phyloP scores from a whole-genome alignment of 2,329 filamentous ascomycete genomes.

The Fusarium euwallaceae region DNA sequence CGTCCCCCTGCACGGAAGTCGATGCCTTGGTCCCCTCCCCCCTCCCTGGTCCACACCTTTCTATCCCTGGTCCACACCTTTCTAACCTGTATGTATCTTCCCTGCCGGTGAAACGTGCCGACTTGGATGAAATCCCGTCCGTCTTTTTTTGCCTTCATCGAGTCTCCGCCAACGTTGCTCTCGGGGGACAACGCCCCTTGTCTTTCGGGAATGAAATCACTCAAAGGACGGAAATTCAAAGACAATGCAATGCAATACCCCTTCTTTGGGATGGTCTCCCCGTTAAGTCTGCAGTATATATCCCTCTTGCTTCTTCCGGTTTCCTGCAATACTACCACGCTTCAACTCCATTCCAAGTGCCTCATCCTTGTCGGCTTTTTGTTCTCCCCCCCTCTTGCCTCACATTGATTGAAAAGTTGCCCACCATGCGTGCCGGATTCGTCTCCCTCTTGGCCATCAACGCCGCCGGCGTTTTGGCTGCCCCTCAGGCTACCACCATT shows the following conservation, averaged over 20 bases:
- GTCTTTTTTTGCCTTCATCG: neutral
- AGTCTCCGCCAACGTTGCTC: slow-evolving; percentile 2
- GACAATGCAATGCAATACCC: neutral
- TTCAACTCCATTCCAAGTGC: slow-evolving; percentile 8
- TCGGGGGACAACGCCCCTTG: neutral
- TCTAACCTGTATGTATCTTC: neutral
- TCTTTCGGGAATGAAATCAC: neutral
- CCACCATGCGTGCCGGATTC: slow-evolving; percentile 39
- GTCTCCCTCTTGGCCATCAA: slow-evolving; percentile 41
- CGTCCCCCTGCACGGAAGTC: neutral
- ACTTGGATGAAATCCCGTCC: neutral
- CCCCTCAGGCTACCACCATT: slow-evolving; percentile 30
- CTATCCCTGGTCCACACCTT: neutral
- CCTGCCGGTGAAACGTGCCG: neutral
- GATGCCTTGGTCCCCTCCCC: neutral
- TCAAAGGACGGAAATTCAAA: neutral
- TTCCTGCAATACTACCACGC: slow-evolving; percentile 10
- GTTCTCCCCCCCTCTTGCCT: neutral
- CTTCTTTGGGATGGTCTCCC: neutral
- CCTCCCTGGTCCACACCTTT: neutral
- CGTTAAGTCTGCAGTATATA: slow-evolving; percentile 8
- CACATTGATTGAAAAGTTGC: slow-evolving; percentile 10
- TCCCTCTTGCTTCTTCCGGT: slow-evolving; percentile 16
- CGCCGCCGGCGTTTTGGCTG: slow-evolving; percentile 39
- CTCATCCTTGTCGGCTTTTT: slow-evolving; percentile 16